Evolutionary conservation across 2,329 filamentous ascomycete species (phyloP).

Genomic region (Sclerotinia spermophila): DNA sequence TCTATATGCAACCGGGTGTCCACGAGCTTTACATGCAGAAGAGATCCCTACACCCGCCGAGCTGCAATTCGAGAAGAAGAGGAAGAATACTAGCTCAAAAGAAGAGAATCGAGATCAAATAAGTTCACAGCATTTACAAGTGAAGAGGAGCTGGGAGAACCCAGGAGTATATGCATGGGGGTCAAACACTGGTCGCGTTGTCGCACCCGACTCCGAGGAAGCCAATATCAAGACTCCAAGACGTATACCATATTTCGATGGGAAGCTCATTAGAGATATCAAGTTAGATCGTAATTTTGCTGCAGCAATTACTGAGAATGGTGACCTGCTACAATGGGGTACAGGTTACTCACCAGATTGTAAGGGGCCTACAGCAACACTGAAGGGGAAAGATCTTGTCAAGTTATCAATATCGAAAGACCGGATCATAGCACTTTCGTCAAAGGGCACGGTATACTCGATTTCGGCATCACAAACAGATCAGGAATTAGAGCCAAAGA

Average conservation of each 20-base stretch:
- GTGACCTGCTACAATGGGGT: slow-evolving; percentile 91
- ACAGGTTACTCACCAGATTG: slow-evolving; percentile 65
- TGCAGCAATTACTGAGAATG: slow-evolving; percentile 81
- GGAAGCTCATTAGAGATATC: slow-evolving; percentile 77
- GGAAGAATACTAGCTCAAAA: slow-evolving; percentile 54
- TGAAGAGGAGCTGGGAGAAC: slow-evolving; percentile 74
- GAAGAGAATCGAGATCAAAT: slow-evolving; percentile 74
- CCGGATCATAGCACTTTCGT: slow-evolving; percentile 74
- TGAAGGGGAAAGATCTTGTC: slow-evolving; percentile 76
- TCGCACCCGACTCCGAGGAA: slow-evolving; percentile 77
- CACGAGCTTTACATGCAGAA: slow-evolving; percentile 32
- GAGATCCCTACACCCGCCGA: slow-evolving; percentile 43
- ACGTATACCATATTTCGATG: slow-evolving; percentile 78
- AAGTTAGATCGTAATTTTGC: slow-evolving; percentile 81
- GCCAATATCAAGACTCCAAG: slow-evolving; percentile 73
- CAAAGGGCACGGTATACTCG: slow-evolving; percentile 77
- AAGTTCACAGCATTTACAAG: slow-evolving; percentile 82
- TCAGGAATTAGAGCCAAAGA: slow-evolving; percentile 62
- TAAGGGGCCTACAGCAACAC: slow-evolving; percentile 62
- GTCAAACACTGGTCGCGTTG: slow-evolving; percentile 79
- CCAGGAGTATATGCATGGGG: slow-evolving; percentile 95
- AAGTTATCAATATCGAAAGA: slow-evolving; percentile 77
- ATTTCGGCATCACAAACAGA: slow-evolving; percentile 73
- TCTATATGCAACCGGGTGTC: slow-evolving; percentile 31
- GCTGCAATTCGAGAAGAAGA: slow-evolving; percentile 65